Evolutionary conservation across 2,329 filamentous ascomycete species (phyloP).

Genomic region (Camillea tinctor): DNA sequence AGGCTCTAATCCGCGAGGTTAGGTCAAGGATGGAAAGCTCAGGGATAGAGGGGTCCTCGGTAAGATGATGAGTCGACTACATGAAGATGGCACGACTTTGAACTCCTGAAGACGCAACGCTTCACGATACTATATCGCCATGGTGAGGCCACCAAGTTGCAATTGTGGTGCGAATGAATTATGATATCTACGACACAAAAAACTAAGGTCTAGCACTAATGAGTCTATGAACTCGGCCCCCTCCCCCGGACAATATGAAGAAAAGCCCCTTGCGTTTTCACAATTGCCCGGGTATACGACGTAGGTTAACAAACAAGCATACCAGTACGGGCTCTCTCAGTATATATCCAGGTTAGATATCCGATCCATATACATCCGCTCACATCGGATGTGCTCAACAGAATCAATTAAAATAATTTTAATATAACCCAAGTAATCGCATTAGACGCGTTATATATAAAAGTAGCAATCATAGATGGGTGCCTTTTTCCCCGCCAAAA

Average conservation of each 20-base stretch:
- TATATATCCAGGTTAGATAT: neutral
- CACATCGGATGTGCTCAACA: too few species aligned
- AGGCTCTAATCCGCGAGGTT: conserved; percentile 85
- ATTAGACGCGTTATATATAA: neutral
- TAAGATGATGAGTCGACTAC: conserved; percentile 1
- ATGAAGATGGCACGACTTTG: neutral
- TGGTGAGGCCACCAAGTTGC: neutral
- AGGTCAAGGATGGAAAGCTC: conserved; percentile 66
- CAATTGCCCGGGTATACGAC: too few species aligned
- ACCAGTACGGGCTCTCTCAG: neutral
- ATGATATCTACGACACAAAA: neutral
- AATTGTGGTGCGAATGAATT: neutral
- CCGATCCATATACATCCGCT: too few species aligned
- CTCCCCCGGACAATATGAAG: too few species aligned
- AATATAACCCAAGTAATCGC: neutral
- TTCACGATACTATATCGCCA: neutral
- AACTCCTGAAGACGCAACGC: neutral
- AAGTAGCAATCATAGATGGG: neutral
- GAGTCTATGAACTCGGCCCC: too few species aligned
- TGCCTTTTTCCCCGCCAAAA: neutral
- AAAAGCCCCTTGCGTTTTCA: too few species aligned
- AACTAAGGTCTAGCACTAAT: neutral
- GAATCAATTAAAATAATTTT: too few species aligned
- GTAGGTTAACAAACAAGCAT: too few species aligned
- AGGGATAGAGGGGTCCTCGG: conserved; percentile 2